Evolutionary conservation across 306 rosid species (phyloP), one percentile per base, ranked within the genome.

Genomic region (Datisca glomerata): DNA sequence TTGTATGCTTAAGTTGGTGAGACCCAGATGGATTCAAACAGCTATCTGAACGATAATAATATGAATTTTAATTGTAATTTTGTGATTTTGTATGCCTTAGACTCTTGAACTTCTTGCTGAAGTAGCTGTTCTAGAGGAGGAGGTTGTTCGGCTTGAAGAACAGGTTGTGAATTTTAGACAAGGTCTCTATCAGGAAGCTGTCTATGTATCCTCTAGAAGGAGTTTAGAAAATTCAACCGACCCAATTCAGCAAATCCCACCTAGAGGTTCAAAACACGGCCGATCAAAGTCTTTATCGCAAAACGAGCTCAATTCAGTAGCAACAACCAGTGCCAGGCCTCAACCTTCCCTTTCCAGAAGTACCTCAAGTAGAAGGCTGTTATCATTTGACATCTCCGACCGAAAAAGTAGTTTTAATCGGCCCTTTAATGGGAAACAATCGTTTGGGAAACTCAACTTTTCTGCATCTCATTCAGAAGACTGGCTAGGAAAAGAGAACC

Each of bases 41-140:
- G n/a, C n/a, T n/a, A n/a, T n/a, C n/a, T n/a, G n/a, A n/a, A n/a
- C n/a, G n/a, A n/a, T n/a, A n/a, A n/a, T n/a, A n/a, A n/a, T n/a
- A n/a, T n/a, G n/a, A n/a, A n/a, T n/a, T n/a, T n/a, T n/a, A n/a
- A n/a, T 10, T 29, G 35, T 29, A 9, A 29, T 29, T 10, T 29
- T 59, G 32, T 20, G 24, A 31, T 40, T 15, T n/a, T 56, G 14
- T 38, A 54, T 70, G 52, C 56, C 64, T 51, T 66, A 87, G 93
- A 87, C 81, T 61, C 58, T 79, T 33, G 93, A 79, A 61, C 93
- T 87, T 59, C 80, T 87, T 10, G 93, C 96, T 60, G 93, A 87
- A 67, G 93, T 87, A 41, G 96, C 96, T 42, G 93, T 87, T 45
- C 59, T 87, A 47, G 94, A 87, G 67, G 94, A 87, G 63, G 96